Percentiles rank a stretch among this genome's conserved stretches.
phyloP scores from a whole-genome alignment of 164 flowering plant species.

The Piper betle region DNA sequence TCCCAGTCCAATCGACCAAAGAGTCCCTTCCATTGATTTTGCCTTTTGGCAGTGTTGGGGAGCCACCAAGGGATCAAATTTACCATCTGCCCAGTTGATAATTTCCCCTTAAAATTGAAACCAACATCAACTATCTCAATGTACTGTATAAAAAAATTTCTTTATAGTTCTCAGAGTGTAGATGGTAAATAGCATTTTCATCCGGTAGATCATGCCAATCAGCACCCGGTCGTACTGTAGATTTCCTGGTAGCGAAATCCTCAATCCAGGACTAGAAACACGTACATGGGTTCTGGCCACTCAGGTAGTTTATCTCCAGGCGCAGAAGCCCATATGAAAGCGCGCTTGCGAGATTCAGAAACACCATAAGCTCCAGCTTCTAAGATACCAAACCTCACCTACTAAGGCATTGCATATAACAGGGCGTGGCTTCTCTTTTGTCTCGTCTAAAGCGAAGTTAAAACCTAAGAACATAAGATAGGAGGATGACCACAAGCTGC shows the following conservation, averaged over 20 bases:
- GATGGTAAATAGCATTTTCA: slow-evolving; percentile 43
- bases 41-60: slow-evolving; percentile 70
- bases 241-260: slow-evolving; percentile 38
- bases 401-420: no score
- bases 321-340: slow-evolving; percentile 96
- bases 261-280: slow-evolving; percentile 73
- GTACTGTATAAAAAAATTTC: no score
- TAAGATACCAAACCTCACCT: slow-evolving; percentile 54
- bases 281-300: slow-evolving; percentile 99
- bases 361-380: slow-evolving; percentile 96
- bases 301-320: slow-evolving; percentile 79
- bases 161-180: no score
- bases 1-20: slow-evolving; percentile 95
- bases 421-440: no score
- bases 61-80: slow-evolving; percentile 32
- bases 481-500: no score
- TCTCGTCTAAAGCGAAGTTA: no score
- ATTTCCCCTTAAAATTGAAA: slow-evolving; percentile 30
- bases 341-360: slow-evolving; percentile 86
- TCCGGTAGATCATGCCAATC: slow-evolving; percentile 93
- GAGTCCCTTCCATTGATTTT: slow-evolving; percentile 90
- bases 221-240: slow-evolving; percentile 66
- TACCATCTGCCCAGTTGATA: slow-evolving; percentile 66
- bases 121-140: background rate
- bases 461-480: no score